These are phyloP conservation scores for Solanum gracilifrons DNA, from an alignment of 257 asterid genomes.

Conservation along the genomic window DNA sequence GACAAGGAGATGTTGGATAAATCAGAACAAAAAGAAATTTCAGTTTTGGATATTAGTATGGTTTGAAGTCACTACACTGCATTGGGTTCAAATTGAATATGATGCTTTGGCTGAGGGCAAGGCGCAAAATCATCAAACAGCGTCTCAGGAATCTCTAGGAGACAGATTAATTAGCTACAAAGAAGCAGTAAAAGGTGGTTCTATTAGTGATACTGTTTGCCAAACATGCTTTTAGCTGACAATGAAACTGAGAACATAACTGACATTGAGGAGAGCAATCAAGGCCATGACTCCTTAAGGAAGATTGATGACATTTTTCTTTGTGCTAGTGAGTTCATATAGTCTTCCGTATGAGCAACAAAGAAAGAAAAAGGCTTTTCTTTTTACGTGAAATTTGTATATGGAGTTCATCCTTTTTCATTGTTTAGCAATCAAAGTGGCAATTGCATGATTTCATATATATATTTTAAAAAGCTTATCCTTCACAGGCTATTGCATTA, in stretches of 20 bases:
- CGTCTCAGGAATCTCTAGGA: background rate
- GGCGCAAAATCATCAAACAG: background rate
- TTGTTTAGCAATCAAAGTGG: background rate
- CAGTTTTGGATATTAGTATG: background rate
- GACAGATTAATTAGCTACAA: background rate
- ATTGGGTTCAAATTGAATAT: background rate
- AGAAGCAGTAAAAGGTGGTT: background rate
- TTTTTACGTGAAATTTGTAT: background rate
- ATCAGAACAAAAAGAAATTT: background rate
- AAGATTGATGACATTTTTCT: background rate
- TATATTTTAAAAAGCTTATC: background rate
- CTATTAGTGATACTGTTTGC: background rate
- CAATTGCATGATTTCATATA: background rate
- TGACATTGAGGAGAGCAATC: background rate
- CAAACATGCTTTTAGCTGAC: background rate
- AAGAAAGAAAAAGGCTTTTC: background rate
- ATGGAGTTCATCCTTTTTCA: background rate
- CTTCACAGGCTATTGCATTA: background rate
- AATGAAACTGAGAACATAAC: background rate
- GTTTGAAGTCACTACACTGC: background rate
- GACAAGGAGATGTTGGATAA: background rate
- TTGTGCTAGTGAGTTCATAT: background rate
- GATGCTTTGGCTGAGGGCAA: slow-evolving; percentile 6
- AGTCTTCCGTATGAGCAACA: background rate
- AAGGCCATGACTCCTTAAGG: background rate